Evolutionary conservation across 306 rosid species (phyloP), one percentile per base, ranked within the genome.

Genomic region (Acacia melanoxylon): DNA sequence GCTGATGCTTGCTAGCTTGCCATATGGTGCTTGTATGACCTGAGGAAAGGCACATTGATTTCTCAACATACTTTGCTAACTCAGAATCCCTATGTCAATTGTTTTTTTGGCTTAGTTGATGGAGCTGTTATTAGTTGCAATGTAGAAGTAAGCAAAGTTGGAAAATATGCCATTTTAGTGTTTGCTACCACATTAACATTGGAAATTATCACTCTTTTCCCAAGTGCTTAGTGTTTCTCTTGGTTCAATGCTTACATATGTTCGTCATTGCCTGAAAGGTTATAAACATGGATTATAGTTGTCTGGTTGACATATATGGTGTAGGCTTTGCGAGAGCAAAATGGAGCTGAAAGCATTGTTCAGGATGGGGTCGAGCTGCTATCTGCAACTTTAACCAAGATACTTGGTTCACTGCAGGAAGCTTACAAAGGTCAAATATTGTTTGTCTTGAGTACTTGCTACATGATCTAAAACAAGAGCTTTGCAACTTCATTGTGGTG

Each of bases 321-420:
- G 72, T 84, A 95, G 99, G 90, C 79, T 81, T 89, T 96, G 82
- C 86, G 88, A 83, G 92, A 92, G 85, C 88, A 89, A 77, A 54
- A 85, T 85, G 97, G 90, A 85, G 22, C 80, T 75, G 94, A 89
- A 70, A 89, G 80, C 73, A 62, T 78, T 79, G 81, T 87, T 82
- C 90, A 87, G 84, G 87, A 88, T 20, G 98, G 97, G 80, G 83
- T 80, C 45, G 89, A 86, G 80, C 62, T 96, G 41, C 84, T 96
- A 29, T 78, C 82, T 68, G 81, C 85, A 74, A 90, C 97, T 63
- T 51, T 93, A 89, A 82, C 90, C 56, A 93, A 89, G 89, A 87
- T 93, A 41, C 87, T 89, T 84, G 81, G 82, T 48, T 85, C 90
- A 68, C 81, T 93, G 79, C 92, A 89, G 86, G 90, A 90, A 82